Base-by-base conservation (phyloP, 768 basidiomycete species). In the Suillus luteus region DNA sequence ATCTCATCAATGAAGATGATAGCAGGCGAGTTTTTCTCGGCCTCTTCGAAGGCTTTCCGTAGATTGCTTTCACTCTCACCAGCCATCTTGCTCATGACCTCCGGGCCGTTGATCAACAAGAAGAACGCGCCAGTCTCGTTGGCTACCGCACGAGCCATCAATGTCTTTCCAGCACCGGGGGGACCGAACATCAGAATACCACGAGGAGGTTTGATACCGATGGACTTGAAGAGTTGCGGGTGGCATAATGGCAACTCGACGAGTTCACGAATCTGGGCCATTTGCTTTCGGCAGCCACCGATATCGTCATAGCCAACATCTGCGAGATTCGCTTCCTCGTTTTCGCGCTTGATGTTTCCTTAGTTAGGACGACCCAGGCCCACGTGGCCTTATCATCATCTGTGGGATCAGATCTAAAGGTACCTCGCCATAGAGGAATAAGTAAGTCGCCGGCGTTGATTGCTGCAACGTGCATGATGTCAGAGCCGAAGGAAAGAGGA, bases 61-160 rank as follows among this genome's bases (percentile, higher is more conserved):
- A 99, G 81, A 78, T 99, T 99, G 73, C 92, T 95, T 77, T 99
- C 97, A 75, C 88, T 90, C 81, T 99, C 97, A 69, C 97, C 97
- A 60, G 97, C 97, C 97, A 99, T 99, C 84, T 99, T 99, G 70
- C 91, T 93, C 97, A 99, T 99, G 76, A 99, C 99, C 79, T 99
- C 97, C 59, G 97, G 97, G 61, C 97, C 97, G 73, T 99, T 99
- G 81, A 99, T 99, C 58, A 99, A 81, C 89, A 99, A 99, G 86
- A 99, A 99, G 87, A 99, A 99, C 17, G 97, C 97, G 58, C 97
- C 97, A 35, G 97, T 99, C 79, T 99, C 97, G 76, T 99, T 99
- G 67, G 97, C 97, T 55, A 99, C 97, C 8, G 97, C 97, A 70
- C 97, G 90, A 59, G 97, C 97, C 96, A 99, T 99, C 68, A 99